A percentile compares a stretch with the other conserved stretches of the same genome.
phyloP scores from a whole-genome alignment of 768 basidiomycete genomes.

The Hygrophoropsis aurantiaca region DNA sequence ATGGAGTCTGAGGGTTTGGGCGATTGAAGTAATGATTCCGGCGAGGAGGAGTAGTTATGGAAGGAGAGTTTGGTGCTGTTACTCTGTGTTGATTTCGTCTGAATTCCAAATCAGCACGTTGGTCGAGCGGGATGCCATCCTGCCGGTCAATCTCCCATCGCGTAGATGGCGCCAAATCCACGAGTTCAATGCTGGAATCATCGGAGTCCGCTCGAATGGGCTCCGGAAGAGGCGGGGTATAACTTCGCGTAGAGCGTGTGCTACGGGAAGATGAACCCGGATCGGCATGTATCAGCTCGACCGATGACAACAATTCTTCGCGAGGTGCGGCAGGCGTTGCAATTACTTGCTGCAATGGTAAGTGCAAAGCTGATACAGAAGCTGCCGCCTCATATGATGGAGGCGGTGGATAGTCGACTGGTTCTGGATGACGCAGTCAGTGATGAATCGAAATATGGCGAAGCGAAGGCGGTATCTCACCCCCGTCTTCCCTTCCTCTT shows the following conservation, averaged over 20 bases:
- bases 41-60: slow-evolving; percentile 17
- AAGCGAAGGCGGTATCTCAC: slow-evolving; percentile 16
- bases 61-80: slow-evolving; percentile 14
- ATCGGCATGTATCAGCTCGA: background rate
- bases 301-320: background rate
- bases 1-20: slow-evolving; percentile 23
- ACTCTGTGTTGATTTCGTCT: slow-evolving; percentile 34
- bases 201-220: slow-evolving; percentile 43
- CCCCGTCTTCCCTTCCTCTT: slow-evolving; percentile 27
- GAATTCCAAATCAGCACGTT: slow-evolving; percentile 32
- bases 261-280: background rate
- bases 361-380: slow-evolving; percentile 14
- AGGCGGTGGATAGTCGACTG: slow-evolving; percentile 68
- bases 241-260: slow-evolving; percentile 9
- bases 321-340: slow-evolving; percentile 8
- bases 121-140: slow-evolving; percentile 41
- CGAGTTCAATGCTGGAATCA: slow-evolving; percentile 50
- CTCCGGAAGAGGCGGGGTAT: slow-evolving; percentile 8
- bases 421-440: slow-evolving; percentile 25
- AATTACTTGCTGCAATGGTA: slow-evolving; percentile 12
- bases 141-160: slow-evolving; percentile 46
- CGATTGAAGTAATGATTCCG: slow-evolving; percentile 30
- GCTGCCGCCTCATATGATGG: slow-evolving; percentile 65
- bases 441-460: slow-evolving; percentile 7
- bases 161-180: slow-evolving; percentile 45